Conservation (phyloP, 495 filamentous ascomycete genomes). For the Pyrenula massariospora region DNA sequence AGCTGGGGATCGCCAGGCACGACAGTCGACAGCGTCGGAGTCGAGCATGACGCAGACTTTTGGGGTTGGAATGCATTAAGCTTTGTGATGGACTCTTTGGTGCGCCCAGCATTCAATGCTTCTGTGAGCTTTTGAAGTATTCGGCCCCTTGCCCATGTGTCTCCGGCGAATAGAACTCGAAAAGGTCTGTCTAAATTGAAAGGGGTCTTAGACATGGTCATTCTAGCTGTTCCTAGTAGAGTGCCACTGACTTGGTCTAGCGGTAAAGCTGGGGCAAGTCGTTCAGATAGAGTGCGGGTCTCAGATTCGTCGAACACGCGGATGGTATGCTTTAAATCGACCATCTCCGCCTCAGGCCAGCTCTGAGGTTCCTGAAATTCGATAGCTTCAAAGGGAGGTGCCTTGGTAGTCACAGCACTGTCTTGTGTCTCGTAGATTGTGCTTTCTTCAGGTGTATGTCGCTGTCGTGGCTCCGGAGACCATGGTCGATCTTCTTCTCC, state of each 20-base stretch:
- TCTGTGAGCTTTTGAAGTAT: conserved; percentile 68
- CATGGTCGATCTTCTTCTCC: conserved; percentile 20
- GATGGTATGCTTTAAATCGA: conserved; percentile 54
- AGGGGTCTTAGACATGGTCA: conserved; percentile 57
- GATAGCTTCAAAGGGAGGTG: conserved; percentile 35
- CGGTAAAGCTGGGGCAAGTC: not conserved
- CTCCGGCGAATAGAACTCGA: conserved; percentile 58
- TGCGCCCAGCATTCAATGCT: conserved; percentile 40
- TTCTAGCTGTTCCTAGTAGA: conserved; percentile 48
- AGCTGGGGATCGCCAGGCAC: conserved; percentile 68
- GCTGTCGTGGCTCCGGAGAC: conserved; percentile 27
- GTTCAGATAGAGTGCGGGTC: conserved; percentile 15
- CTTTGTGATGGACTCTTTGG: conserved; percentile 40
- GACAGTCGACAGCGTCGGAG: conserved; percentile 41
- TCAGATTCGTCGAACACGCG: conserved; percentile 42
- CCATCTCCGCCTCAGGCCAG: conserved; percentile 35
- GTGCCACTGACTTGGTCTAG: not conserved
- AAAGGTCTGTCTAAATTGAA: conserved; percentile 55
- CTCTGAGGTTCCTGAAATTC: conserved; percentile 49
- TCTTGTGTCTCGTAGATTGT: conserved; percentile 27
- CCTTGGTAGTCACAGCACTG: conserved; percentile 29
- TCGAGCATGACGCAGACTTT: not conserved
- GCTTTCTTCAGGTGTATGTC: conserved; percentile 13
- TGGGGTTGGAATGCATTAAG: conserved; percentile 19
- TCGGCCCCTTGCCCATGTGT: conserved; percentile 46